Evolutionary conservation across 192 early-diverging fungal species (phyloP).

Genomic region (Paraglomus brasilianum): DNA sequence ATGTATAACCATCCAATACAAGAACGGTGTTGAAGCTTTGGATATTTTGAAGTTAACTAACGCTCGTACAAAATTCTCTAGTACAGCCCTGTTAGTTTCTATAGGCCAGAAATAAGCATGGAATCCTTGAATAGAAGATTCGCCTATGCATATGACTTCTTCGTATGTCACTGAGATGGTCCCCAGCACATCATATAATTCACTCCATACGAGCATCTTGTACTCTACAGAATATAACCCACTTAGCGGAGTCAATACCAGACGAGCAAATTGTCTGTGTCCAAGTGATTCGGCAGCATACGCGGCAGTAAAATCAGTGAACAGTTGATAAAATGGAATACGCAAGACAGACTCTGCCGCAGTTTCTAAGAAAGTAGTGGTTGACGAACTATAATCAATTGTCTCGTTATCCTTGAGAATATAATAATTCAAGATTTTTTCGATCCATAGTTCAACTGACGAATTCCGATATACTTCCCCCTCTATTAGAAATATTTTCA

Average conservation of each 20-base stretch:
- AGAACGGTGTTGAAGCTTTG: constrained; percentile 12
- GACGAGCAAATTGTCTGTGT: constrained; percentile 19
- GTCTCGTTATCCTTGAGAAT: neutral
- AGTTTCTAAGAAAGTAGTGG: neutral
- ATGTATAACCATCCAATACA: constrained; percentile 30
- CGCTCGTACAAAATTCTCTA: constrained; percentile 4
- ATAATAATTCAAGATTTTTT: constrained; percentile 5
- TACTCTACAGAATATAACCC: constrained; percentile 16
- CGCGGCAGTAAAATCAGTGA: constrained; percentile 6
- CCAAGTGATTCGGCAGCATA: constrained; percentile 27
- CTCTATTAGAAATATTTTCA: constrained; percentile 29
- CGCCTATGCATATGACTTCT: constrained; percentile 12
- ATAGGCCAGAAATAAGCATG: constrained; percentile 23
- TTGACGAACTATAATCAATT: neutral
- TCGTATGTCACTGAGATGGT: constrained; percentile 21
- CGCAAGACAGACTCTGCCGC: neutral
- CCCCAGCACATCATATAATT: constrained; percentile 10
- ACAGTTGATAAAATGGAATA: constrained; percentile 28
- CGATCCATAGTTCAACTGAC: constrained; percentile 8
- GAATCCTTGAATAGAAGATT: constrained; percentile 1
- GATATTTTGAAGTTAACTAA: neutral
- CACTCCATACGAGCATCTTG: constrained; percentile 19
- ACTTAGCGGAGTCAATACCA: constrained; percentile 1
- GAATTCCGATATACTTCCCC: constrained; percentile 26
- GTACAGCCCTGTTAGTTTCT: constrained; percentile 14